Base-by-base conservation (phyloP, 2,329 filamentous ascomycete genomes). In the Pseudopithomyces chartarum region DNA sequence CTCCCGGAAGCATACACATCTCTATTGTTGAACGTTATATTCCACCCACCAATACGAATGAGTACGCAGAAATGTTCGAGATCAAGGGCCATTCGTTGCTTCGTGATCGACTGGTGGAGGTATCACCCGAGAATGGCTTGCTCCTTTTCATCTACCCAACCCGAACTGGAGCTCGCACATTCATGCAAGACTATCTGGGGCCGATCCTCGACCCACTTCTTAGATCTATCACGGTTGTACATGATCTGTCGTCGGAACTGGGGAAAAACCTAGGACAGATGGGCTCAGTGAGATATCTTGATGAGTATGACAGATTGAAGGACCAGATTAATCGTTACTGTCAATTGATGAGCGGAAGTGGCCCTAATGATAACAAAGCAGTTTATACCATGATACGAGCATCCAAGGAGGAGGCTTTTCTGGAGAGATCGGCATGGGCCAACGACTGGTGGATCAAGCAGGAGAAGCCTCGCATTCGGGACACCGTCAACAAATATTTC, bases 1-100 rank as follows among this genome's bases (percentile, higher is more conserved):
- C 85, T 6, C 86, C 85, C 0, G 81, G 80, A 17, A 85, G 82
- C 48, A 84, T 88, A 58, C 81, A 87, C 53, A 76, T 88, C 39
- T 84, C 85, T 1, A 78, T 88, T 12, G 79, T 88, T 3, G 86
- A 89, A 72, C 82, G 86, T 36, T 88, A 87, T 69, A 85, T 89
- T n/a, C 86, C 86, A 17, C 86, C 86, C 2, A 81, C 84, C 0
- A 85, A 81, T 20, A 67, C 76, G 0, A 80, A 84, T 62, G 86
- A 89, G 66, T 86, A 86, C 57, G 73, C 77, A 32, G 82, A 86
- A 60, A 81, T 88, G 65, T 88, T 88, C 69, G 78, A 76, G 15
- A 73, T 79, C 2, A 78, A 76, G 43, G 81, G 83, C 5, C 67
- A 67, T 4, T 88, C 86, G 0, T 77, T 86, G 47, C 77, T 89